phyloP scores from a whole-genome alignment of 176 grass and related monocot species.

The Carex littledalei region DNA sequence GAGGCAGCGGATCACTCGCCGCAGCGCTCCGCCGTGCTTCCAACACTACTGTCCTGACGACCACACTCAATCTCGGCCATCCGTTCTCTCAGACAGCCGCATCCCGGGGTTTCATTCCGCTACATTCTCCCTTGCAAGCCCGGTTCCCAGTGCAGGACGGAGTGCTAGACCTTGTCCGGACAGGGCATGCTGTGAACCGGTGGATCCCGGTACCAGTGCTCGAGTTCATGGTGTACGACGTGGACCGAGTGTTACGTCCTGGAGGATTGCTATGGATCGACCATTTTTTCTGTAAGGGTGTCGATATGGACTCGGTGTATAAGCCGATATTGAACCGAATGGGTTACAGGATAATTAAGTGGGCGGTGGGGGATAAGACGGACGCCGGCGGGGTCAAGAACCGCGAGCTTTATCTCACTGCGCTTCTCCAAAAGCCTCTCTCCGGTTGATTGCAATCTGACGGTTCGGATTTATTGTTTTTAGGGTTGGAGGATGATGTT shows the following conservation, averaged over 20 bases:
- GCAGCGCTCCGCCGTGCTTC: conserved; percentile 54
- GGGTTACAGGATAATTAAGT: conserved; percentile 72
- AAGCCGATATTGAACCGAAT: conserved; percentile 44
- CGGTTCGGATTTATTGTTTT: not conserved
- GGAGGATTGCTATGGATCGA: conserved; percentile 87
- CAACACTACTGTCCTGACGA: conserved; percentile 77
- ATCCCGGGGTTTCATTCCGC: conserved; percentile 56
- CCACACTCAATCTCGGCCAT: conserved; percentile 73
- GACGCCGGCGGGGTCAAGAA: conserved; percentile 23
- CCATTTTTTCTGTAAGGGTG: conserved; percentile 73
- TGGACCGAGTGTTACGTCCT: conserved; percentile 63
- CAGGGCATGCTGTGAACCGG: conserved; percentile 88
- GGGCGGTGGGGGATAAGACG: conserved; percentile 59
- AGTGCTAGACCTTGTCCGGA: conserved; percentile 71
- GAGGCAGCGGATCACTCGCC: conserved; percentile 70
- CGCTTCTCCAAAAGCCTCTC: conserved; percentile 78
- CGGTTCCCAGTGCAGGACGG: conserved; percentile 70
- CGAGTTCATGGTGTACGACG: conserved; percentile 90
- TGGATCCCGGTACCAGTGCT: conserved; percentile 75
- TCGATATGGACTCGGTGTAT: conserved; percentile 54
- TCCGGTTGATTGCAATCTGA: not conserved
- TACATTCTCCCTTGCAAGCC: conserved; percentile 86
- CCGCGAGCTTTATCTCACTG: conserved; percentile 61
- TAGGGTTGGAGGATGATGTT: not conserved
- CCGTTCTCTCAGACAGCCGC: conserved; percentile 83